Base-by-base conservation (phyloP, 306 rosid species). In the Vigna mungo region DNA sequence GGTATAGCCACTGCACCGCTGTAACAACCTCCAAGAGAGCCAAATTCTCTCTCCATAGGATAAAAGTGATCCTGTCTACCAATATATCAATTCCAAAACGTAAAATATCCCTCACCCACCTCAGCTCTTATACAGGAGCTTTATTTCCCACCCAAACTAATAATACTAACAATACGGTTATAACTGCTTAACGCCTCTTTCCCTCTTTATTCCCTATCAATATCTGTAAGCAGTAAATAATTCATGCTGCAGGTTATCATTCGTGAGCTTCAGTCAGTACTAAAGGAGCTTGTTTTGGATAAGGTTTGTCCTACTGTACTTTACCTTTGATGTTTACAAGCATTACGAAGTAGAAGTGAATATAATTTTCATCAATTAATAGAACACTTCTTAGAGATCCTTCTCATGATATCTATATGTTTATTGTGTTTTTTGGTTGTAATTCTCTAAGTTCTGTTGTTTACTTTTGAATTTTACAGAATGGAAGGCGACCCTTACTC, bases 211-310 rank as follows among this genome's bases (percentile, higher is more conserved):
- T 20, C 21, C 21, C 21, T 20, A 20, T 20, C 21, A 20, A n/a
- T 47, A 65, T 55, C 67, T 54, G 21, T 65, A 56, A 59, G 78
- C 72, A 80, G 44, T 64, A 55, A 72, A 55, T 70, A 69, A 36
- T 81, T 75, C 39, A 71, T 54, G 56, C 83, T 73, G 67, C 92
- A 95, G 99, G 84, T 84, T 74, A 83, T 95, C 82, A 86, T 92
- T 51, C 86, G 85, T 1, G 99, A 86, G 83, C 81, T 92, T 74
- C 90, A 89, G 83, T 74, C 85, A 81, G 75, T 17, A 70, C 85
- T 92, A 8, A 91, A 89, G 87, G 92, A 89, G 80, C 97, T 95
- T 84, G 82, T 88, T 80, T 74, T 87, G 39, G 92, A 95, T 51
- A 92, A 95, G 99, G 99, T 95, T 69, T 81, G 70, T 68, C 85